Conservation (phyloP, 176 grass and related monocot genomes). For the Sorghum bicolor region Sorghum_bicolor_NCBIv3 NC_012877.2:58509001-58509500, state of each 20-base stretch:
- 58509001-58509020: neutral
- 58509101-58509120: neutral
- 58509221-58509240: neutral
- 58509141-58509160: slow-evolving; percentile 6
- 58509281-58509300: slow-evolving; percentile 4
- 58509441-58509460: slow-evolving; percentile 67
- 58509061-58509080: neutral
- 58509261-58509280: neutral
- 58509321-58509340: neutral
- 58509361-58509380: neutral
- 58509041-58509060: neutral
- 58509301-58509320: slow-evolving; percentile 11
- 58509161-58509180: neutral
- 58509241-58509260: neutral
- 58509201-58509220: neutral
- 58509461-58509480: slow-evolving; percentile 45
- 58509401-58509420: slow-evolving; percentile 6
- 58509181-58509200: neutral
- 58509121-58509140: neutral
- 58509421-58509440: slow-evolving; percentile 3
- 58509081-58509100: neutral
- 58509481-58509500: slow-evolving; percentile 51
- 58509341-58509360: neutral
- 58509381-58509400: neutral
- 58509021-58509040: neutral